A percentile compares a stretch with the other conserved stretches of the same genome.
Evolutionary conservation across 192 early-diverging fungal genomes (phyloP).

Genomic region (Backusella parvicylindrica): DNA sequence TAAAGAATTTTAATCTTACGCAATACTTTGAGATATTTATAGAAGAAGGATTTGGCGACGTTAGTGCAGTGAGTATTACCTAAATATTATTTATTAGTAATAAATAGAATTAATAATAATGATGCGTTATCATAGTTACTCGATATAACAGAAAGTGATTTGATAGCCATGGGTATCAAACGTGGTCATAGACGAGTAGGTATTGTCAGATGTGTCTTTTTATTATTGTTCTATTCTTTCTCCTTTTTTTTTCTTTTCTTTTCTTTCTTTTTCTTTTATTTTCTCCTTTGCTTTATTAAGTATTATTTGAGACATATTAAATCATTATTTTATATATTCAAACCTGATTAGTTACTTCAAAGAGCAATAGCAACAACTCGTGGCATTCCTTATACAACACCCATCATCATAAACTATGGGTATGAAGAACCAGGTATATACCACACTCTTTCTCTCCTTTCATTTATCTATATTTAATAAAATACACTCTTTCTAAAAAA

Average conservation of each 20-base stretch:
- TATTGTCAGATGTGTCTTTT: background rate
- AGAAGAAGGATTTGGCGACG: slow-evolving; percentile 36
- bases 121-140: slow-evolving; percentile 18
- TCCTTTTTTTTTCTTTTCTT: background rate
- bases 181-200: slow-evolving; percentile 41
- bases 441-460: background rate
- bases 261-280: background rate
- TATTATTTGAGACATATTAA: background rate
- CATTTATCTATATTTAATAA: background rate
- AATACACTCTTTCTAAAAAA: too few species aligned
- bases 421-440: slow-evolving; percentile 5
- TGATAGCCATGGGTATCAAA: slow-evolving; percentile 31
- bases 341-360: slow-evolving; percentile 31
- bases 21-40: slow-evolving; percentile 35
- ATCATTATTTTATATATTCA: background rate
- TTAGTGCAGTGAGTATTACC: slow-evolving; percentile 28
- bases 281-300: background rate
- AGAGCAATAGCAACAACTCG: slow-evolving; percentile 17
- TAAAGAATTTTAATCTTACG: slow-evolving; percentile 17
- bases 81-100: too few species aligned
- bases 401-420: background rate
- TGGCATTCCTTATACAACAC: slow-evolving; percentile 1
- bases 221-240: background rate
- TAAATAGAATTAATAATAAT: background rate
- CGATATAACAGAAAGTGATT: slow-evolving; percentile 37